Evolutionary conservation across 2,329 filamentous ascomycete species (phyloP), one percentile per base, ranked within the genome.

Genomic region (Venturia carpophila): DNA sequence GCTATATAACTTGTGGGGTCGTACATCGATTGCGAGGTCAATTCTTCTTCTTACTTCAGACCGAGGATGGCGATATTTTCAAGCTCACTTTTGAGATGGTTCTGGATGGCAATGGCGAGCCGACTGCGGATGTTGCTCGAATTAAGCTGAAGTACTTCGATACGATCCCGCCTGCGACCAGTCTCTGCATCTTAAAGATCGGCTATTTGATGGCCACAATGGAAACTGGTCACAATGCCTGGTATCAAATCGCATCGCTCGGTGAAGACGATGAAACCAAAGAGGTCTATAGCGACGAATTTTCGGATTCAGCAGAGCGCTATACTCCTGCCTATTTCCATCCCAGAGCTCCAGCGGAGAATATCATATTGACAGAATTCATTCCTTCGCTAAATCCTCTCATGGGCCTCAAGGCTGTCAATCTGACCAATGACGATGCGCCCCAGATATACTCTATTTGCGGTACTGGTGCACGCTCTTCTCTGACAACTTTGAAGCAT

Each of bases 141-240:
- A 79, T 99, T 66, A 94, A 91, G 75, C 90, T 99, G 77, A 97
- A 97, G 75, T 99, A 97, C 76, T 99, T 97, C 71, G 94, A 99
- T 71, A 99, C 94, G 0, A 89, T 97, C 3, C 93, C 95, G 0
- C 82, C 96, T 45, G 91, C 92, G 0, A 87, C 90, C 0, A 95
- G 85, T 72, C 83, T 99, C 56, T 91, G 92, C 74, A 96, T 99
- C 69, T 77, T 99, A 69, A 96, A 96, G 78, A 96, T 92, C 69
- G 95, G 94, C 37, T 99, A 96, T 73, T 83, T 99, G 13, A 99
- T 94, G 72, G 89, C 93, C 64, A 91, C 92, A 9, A 91, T 90
- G 71, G 93, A 99, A 75, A 92, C 89, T 68, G 94, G 95, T 39
- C 94, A 97, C 73, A 90, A 95, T 73, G 87, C 92, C 67, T 92